Evolutionary conservation across 2,329 filamentous ascomycete species (phyloP).

Genomic region (Diaporthe vaccinii): DNA sequence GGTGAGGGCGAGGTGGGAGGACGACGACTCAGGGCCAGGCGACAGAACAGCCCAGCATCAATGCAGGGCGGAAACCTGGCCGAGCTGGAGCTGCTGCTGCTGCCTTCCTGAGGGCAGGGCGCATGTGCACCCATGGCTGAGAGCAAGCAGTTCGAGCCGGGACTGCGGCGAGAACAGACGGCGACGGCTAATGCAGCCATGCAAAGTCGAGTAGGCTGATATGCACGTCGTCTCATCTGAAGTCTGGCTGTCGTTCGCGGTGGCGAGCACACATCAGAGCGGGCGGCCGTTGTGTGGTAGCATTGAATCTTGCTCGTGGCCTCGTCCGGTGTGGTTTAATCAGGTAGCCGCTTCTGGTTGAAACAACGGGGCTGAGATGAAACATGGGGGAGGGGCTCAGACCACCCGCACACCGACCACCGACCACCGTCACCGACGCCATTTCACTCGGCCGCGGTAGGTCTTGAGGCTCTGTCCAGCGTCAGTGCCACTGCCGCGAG

Average conservation of each 20-base stretch:
- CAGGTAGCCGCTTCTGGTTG: constrained; percentile 27
- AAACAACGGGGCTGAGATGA: constrained; percentile 34
- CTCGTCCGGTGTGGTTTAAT: constrained; percentile 16
- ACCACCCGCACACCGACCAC: constrained; percentile 1
- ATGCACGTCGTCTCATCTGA: constrained; percentile 32
- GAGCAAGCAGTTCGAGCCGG: constrained; percentile 15
- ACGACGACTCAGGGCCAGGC: constrained; percentile 19
- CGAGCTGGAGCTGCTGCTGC: neutral
- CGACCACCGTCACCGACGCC: constrained; percentile 20
- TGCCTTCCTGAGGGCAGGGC: neutral
- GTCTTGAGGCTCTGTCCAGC: constrained; percentile 18
- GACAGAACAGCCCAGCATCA: neutral
- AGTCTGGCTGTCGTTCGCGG: constrained; percentile 24
- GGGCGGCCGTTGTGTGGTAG: constrained; percentile 20
- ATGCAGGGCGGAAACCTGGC: constrained; percentile 10
- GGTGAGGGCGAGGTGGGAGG: neutral
- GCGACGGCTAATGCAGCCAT: constrained; percentile 1
- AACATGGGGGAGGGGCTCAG: constrained; percentile 32
- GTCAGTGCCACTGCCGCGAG: constrained; percentile 14
- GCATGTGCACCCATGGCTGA: neutral
- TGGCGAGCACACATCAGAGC: constrained; percentile 26
- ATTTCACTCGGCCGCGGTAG: neutral
- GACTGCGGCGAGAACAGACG: constrained; percentile 26
- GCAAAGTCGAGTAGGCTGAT: constrained; percentile 2
- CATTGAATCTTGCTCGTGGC: constrained; percentile 19